Evolutionary conservation across 2,329 filamentous ascomycete genomes (phyloP).

Genomic region (Trichoderma gracile): DNA sequence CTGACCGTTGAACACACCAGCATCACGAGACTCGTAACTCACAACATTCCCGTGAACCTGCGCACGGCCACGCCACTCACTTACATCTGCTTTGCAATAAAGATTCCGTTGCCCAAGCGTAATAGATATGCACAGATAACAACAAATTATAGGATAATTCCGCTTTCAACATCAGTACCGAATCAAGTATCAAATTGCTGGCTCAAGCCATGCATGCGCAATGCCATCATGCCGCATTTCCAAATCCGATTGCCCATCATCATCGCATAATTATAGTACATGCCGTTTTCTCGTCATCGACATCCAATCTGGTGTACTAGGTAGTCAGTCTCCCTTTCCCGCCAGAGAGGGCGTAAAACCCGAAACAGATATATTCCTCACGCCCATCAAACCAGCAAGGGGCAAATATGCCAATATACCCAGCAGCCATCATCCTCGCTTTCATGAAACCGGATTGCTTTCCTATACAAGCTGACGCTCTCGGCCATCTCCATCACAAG

Average conservation of each 20-base stretch:
- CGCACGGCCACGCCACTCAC: too few species aligned
- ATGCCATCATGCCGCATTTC: neutral
- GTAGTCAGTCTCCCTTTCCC: neutral
- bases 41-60: neutral
- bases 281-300: neutral
- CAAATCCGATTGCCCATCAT: neutral
- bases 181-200: too few species aligned
- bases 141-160: too few species aligned
- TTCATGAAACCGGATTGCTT: neutral
- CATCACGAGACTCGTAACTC: neutral
- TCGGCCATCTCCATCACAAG: neutral
- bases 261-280: neutral
- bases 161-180: too few species aligned
- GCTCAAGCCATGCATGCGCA: neutral
- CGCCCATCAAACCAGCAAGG: neutral
- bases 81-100: too few species aligned
- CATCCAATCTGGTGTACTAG: neutral
- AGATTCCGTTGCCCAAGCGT: too few species aligned
- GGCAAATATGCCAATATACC: neutral
- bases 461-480: neutral
- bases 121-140: too few species aligned
- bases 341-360: neutral
- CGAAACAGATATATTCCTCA: too few species aligned
- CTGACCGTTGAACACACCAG: neutral
- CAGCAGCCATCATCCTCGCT: neutral